These are phyloP conservation scores for Coprinellus aureogranulatus DNA, from an alignment of 768 basidiomycete genomes.

Conservation along the genomic window DNA sequence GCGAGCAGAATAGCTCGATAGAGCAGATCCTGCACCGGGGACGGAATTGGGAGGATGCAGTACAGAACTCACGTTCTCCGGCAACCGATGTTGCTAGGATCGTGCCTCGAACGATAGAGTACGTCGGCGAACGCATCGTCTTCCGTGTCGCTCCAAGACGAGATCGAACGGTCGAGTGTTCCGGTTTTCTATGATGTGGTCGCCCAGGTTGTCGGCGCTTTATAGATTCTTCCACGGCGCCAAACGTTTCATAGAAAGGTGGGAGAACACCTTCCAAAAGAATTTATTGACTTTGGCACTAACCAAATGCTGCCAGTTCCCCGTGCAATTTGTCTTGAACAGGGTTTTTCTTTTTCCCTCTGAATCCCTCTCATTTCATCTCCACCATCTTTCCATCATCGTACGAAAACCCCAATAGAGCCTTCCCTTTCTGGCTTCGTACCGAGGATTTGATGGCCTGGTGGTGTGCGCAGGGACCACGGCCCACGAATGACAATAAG, in stretches of 20 bases:
- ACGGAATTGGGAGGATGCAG: background rate
- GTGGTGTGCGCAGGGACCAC: conserved; percentile 5
- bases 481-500: conserved; percentile 6
- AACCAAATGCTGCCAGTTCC: background rate
- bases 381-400: conserved; percentile 7
- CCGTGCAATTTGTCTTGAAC: conserved; percentile 1
- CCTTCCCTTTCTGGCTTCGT: conserved; percentile 9
- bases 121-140: background rate
- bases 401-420: conserved; percentile 1
- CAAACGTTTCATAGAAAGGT: conserved; percentile 5
- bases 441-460: conserved; percentile 3
- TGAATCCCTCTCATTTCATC: background rate
- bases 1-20: background rate
- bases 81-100: background rate
- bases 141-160: background rate
- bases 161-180: background rate
- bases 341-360: conserved; percentile 1
- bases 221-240: background rate
- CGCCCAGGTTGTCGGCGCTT: conserved; percentile 2
- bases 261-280: background rate
- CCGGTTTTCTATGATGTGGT: background rate
- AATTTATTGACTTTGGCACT: background rate
- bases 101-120: background rate
- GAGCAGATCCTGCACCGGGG: background rate
- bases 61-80: conserved; percentile 8